These are phyloP conservation scores for Fraxinus xanthoxyloides DNA, from an alignment of 305 asterid species.

Conservation along the genomic window DNA sequence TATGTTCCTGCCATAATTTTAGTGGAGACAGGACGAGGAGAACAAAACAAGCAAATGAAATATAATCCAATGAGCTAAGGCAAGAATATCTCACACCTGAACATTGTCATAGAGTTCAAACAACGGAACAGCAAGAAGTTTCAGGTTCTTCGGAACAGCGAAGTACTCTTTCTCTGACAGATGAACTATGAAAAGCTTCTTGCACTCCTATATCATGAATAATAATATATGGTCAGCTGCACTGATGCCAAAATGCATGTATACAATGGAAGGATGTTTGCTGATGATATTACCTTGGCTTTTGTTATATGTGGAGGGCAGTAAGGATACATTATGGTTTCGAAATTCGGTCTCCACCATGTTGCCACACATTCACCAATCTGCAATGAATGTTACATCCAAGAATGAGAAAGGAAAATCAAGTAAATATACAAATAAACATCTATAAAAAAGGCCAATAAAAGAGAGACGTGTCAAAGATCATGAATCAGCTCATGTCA, in stretches of 20 bases:
- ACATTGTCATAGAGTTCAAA: conserved; percentile 97
- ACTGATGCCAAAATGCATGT: not conserved
- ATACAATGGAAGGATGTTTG: conserved; percentile 7
- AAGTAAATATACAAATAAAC: not conserved
- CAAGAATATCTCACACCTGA: conserved; percentile 52
- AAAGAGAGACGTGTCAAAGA: not conserved
- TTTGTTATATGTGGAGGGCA: conserved; percentile 51
- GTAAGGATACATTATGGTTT: conserved; percentile 72
- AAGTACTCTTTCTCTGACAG: conserved; percentile 89
- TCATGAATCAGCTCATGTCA: not conserved
- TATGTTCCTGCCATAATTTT: not conserved
- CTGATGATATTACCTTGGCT: conserved; percentile 49
- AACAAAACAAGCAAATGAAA: conserved; percentile 26
- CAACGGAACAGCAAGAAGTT: conserved; percentile 96
- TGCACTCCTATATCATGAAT: conserved; percentile 70
- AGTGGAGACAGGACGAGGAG: conserved; percentile 18
- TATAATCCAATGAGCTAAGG: not conserved
- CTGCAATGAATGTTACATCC: not conserved
- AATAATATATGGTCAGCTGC: not conserved
- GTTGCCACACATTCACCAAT: conserved; percentile 25
- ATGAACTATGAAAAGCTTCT: conserved; percentile 87
- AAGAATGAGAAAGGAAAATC: not conserved
- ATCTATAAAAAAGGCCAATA: not conserved
- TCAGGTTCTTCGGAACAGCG: conserved; percentile 97
- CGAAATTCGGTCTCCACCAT: conserved; percentile 99